Conservation (phyloP, 2,329 filamentous ascomycete species). For the Paraphoma sp. region DNA sequence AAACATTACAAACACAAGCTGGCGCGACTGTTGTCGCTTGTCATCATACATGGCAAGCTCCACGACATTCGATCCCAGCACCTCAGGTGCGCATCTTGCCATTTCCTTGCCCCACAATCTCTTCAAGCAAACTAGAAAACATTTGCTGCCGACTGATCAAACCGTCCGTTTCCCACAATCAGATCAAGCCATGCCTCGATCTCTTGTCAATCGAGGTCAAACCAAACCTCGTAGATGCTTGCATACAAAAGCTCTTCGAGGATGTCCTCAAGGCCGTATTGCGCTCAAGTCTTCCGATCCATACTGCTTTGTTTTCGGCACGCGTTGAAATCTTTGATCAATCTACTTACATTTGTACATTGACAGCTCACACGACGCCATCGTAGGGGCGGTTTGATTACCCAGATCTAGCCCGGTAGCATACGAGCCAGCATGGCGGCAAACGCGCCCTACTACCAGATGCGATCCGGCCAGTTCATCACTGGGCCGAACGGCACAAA, state of each 20-base stretch:
- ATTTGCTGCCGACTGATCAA: too few relatives aligned
- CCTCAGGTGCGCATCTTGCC: slow-evolving; percentile 33
- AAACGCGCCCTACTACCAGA: slow-evolving; percentile 48
- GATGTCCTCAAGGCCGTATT: neutral
- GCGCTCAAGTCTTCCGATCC: slow-evolving; percentile 2
- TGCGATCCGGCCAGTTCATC: slow-evolving; percentile 36
- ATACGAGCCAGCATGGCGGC: slow-evolving; percentile 34
- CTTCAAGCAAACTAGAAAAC: too few relatives aligned
- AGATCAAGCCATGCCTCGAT: slow-evolving; percentile 10
- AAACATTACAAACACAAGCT: slow-evolving; percentile 5
- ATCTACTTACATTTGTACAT: slow-evolving; percentile 27
- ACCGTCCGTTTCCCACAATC: slow-evolving; percentile 1
- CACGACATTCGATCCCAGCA: slow-evolving; percentile 37
- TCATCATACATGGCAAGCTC: slow-evolving; percentile 26
- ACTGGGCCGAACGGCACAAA: slow-evolving; percentile 30
- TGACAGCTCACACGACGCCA: slow-evolving; percentile 18
- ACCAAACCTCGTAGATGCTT: slow-evolving; percentile 17
- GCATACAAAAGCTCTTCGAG: slow-evolving; percentile 28
- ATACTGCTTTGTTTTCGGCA: neutral
- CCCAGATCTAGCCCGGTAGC: slow-evolving; percentile 15
- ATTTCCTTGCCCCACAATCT: slow-evolving; percentile 3
- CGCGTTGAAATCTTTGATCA: slow-evolving; percentile 9
- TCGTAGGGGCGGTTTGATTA: slow-evolving; percentile 16
- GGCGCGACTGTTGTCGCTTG: slow-evolving; percentile 25
- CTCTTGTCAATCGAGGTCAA: slow-evolving; percentile 22